phyloP scores from a whole-genome alignment of 1,284 basidiomycete genomes.

The Apiotrichum siamense region DNA sequence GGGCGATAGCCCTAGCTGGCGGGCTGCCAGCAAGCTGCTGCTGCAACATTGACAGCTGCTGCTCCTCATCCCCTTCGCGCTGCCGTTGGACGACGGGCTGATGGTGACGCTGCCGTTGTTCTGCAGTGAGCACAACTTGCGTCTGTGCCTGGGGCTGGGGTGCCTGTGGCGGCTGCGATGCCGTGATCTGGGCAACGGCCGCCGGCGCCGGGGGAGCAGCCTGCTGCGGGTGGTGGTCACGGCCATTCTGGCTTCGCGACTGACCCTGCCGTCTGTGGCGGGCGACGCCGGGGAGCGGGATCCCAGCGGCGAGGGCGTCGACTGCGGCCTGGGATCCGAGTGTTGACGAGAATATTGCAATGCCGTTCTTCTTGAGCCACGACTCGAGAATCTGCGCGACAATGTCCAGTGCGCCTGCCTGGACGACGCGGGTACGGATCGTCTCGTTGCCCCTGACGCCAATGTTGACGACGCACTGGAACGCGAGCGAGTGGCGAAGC shows the following conservation, averaged over 20 bases:
- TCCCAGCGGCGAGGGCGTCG: conserved; percentile 53
- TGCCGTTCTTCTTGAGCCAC: conserved; percentile 74
- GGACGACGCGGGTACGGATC: conserved; percentile 86
- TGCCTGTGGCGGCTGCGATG: neutral
- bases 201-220: neutral
- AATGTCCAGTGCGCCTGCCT: conserved; percentile 90
- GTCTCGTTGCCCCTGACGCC: conserved; percentile 93
- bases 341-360: conserved; percentile 43
- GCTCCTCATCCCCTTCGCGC: neutral
- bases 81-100: neutral
- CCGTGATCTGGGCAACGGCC: neutral
- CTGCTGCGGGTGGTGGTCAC: conserved; percentile 5
- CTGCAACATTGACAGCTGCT: no score
- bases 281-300: conserved; percentile 45
- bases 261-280: conserved; percentile 6
- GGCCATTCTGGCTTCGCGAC: conserved; percentile 5
- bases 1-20: neutral
- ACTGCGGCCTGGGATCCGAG: conserved; percentile 56
- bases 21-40: neutral
- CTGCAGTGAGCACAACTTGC: no score
- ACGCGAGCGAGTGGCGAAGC: conserved; percentile 81
- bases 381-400: conserved; percentile 91
- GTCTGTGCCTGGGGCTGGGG: neutral
- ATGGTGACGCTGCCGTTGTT: neutral
- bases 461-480: conserved; percentile 96